Evolutionary conservation across 805 yeast genomes (phyloP).

Genomic region (Candida glaebosa): DNA sequence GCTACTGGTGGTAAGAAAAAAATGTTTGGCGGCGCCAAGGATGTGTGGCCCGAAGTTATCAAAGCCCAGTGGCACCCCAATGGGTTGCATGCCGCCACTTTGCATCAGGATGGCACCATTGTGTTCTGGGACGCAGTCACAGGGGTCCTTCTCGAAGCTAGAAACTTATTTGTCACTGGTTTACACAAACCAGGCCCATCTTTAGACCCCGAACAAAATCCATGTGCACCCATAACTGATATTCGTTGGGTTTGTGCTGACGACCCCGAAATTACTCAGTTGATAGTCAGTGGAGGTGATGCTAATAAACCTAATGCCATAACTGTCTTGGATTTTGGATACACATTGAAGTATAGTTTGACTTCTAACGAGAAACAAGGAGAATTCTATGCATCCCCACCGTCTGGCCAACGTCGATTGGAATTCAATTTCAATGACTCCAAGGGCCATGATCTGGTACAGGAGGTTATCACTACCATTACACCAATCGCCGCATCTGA

Average conservation of each 20-base stretch:
- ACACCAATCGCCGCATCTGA: slow-evolving; percentile 30
- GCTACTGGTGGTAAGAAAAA: slow-evolving; percentile 40
- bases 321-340: slow-evolving; percentile 69
- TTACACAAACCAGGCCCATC: slow-evolving; percentile 52
- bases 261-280: slow-evolving; percentile 76
- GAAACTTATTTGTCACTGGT: slow-evolving; percentile 63
- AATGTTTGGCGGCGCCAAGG: slow-evolving; percentile 37
- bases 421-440: slow-evolving; percentile 21
- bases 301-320: slow-evolving; percentile 27
- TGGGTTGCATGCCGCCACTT: slow-evolving; percentile 77
- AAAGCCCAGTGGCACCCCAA: slow-evolving; percentile 88
- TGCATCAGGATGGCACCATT: slow-evolving; percentile 77
- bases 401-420: slow-evolving; percentile 30
- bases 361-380: slow-evolving; percentile 85
- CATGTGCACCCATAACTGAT: slow-evolving; percentile 44
- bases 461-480: slow-evolving; percentile 25
- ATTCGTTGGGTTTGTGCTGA: slow-evolving; percentile 75
- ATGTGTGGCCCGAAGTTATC: slow-evolving; percentile 25
- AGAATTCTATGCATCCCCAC: slow-evolving; percentile 66
- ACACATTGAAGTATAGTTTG: slow-evolving; percentile 71
- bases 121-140: slow-evolving; percentile 91
- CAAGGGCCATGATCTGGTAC: slow-evolving; percentile 18
- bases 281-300: slow-evolving; percentile 70
- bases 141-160: slow-evolving; percentile 71
- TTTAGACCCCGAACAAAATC: slow-evolving; percentile 12